Base-by-base conservation (phyloP, 192 early-diverging fungal species). In the Coemansia sp. region DNA sequence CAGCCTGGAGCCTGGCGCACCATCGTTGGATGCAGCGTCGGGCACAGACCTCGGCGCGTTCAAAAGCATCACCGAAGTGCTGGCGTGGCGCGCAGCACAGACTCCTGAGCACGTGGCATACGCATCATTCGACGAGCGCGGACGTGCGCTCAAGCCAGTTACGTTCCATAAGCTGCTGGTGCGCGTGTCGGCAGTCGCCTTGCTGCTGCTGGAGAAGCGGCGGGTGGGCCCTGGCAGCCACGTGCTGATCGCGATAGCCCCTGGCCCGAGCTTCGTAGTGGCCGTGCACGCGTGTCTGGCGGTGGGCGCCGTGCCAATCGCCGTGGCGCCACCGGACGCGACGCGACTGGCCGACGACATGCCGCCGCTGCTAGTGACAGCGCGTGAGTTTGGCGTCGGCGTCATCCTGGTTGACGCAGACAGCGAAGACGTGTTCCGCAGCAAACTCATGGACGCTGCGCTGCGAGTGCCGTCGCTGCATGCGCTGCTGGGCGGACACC, bases 221-320 rank as follows among this genome's bases (percentile, higher is more conserved):
- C 80, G 87, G 0, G 72, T 89, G 17, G 79, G 75, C 24, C 61
- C 86, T 0, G 84, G 83, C 6, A 84, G 85, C 29, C 82, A 85
- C 38, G 85, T 87, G 6, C 64, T 93, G 5, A 66, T 93, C 22
- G 67, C 90, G 2, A 85, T 88, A 38, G 72, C 90, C 10, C 87
- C 84, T 50, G 84, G 90, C n/a, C 59, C 89, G 15, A 92, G 93
- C 57, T 88, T 87, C 70, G 74, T 90, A 3, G 69, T 82, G 9
- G 83, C 87, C 1, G 60, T 94, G 8, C 89, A 91, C 72, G 91
- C 93, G 22, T 94, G 93, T 70, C 77, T 93, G 64, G 83, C 88
- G n/a, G 79, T 92, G 2, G 93, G 93, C 27, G 80, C 89, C 0
- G 69, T 91, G 2, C 81, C 88, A 9, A 88, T 94, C 23, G 87